These are phyloP conservation scores for Ceratobasidium papillatum DNA, from an alignment of 1,284 basidiomycete genomes.

Conservation along the genomic window DNA sequence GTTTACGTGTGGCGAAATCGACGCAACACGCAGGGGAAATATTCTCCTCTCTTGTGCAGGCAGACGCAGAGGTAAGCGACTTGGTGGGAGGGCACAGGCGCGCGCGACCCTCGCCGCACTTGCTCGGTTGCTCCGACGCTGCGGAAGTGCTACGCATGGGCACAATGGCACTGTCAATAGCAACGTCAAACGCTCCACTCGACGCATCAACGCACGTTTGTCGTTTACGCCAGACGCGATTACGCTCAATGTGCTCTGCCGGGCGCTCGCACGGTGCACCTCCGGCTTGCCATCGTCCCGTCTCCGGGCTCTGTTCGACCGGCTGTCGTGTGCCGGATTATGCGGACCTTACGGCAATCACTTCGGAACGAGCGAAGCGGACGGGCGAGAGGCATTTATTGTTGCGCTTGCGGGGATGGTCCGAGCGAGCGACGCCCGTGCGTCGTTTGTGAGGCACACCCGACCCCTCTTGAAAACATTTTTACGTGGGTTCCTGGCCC, in stretches of 20 bases:
- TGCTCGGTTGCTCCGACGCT: slow-evolving; percentile 12
- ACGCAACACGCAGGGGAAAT: slow-evolving; percentile 19
- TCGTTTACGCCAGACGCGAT: slow-evolving; percentile 24
- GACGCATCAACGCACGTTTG: slow-evolving; percentile 1
- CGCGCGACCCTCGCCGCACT: slow-evolving; percentile 23
- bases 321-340: neutral
- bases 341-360: slow-evolving; percentile 17
- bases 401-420: slow-evolving; percentile 19
- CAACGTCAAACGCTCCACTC: neutral
- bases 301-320: slow-evolving; percentile 18
- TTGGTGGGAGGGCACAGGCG: slow-evolving; percentile 6
- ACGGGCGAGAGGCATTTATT: neutral
- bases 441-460: slow-evolving; percentile 20
- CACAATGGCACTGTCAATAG: neutral
- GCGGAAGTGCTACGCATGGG: neutral
- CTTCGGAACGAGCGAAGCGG: slow-evolving; percentile 7
- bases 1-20: neutral
- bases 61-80: neutral
- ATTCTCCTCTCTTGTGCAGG: neutral
- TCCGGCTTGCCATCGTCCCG: neutral
- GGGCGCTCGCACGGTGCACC: slow-evolving; percentile 29
- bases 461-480: slow-evolving; percentile 21
- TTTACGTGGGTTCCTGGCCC: slow-evolving; percentile 1
- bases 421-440: neutral
- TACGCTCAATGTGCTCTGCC: slow-evolving; percentile 16